These are phyloP conservation scores for Rutstroemia sp. DNA, from an alignment of 2,329 filamentous ascomycete species.

Conservation along the genomic window DNA sequence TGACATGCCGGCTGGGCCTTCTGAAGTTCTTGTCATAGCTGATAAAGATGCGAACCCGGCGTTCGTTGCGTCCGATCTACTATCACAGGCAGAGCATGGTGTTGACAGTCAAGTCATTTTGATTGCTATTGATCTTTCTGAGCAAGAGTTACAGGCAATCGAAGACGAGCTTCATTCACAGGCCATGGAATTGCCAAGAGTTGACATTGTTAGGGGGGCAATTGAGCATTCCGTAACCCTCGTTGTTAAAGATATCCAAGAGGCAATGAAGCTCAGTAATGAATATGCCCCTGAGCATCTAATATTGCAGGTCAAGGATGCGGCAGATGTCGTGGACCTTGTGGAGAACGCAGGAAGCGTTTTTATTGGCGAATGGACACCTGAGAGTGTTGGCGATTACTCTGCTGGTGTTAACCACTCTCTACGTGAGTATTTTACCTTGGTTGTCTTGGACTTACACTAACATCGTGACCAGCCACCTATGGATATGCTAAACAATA, in stretches of 20 bases:
- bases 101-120: conserved; percentile 93
- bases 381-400: conserved; percentile 96
- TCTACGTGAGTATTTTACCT: conserved; percentile 61
- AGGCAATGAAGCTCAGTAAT: conserved; percentile 80
- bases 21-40: conserved; percentile 92
- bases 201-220: conserved; percentile 85
- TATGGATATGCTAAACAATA: conserved; percentile 99
- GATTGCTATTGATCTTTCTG: conserved; percentile 73
- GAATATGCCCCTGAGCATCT: conserved; percentile 93
- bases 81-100: conserved; percentile 95
- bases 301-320: conserved; percentile 80
- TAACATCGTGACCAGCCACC: conserved; percentile 53
- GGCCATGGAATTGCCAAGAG: conserved; percentile 77
- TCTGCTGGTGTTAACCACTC: conserved; percentile 97
- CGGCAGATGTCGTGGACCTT: conserved; percentile 64
- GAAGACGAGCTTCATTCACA: conserved; percentile 88
- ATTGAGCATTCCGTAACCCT: conserved; percentile 91
- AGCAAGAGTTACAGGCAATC: conserved; percentile 69
- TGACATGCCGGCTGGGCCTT: conserved; percentile 96
- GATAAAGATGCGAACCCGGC: conserved; percentile 83
- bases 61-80: conserved; percentile 89
- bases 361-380: conserved; percentile 93
- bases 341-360: conserved; percentile 94
- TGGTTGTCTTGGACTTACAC: neutral
- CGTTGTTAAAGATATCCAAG: conserved; percentile 59